A percentile compares a stretch with the other conserved stretches of the same genome.
These are phyloP conservation scores for Mikania micrantha DNA, from an alignment of 129 eudicot genomes.

Conservation along the genomic window DNA sequence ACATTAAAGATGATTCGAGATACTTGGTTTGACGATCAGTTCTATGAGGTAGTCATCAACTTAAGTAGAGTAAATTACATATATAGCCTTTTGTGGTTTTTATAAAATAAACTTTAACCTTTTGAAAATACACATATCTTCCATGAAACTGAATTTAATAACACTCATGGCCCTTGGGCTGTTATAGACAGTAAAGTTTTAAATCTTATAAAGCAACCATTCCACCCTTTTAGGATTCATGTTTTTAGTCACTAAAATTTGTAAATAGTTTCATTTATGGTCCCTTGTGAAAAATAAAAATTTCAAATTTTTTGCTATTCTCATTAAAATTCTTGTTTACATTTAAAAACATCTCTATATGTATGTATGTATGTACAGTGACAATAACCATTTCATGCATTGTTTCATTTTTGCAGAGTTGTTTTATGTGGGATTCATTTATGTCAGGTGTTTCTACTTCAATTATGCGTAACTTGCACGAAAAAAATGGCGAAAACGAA, in stretches of 20 bases:
- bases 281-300: neutral
- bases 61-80: neutral
- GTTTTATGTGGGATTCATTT: slow-evolving; percentile 88
- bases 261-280: neutral
- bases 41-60: slow-evolving; percentile 53
- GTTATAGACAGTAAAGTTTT: no score
- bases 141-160: neutral
- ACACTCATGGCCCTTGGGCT: neutral
- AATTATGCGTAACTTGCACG: slow-evolving; percentile 44
- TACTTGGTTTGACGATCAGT: slow-evolving; percentile 53
- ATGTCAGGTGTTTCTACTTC: slow-evolving; percentile 68
- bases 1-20: slow-evolving; percentile 61
- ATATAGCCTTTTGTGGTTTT: neutral
- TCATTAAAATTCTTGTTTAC: no score
- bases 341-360: no score
- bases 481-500: slow-evolving; percentile 46
- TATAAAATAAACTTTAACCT: neutral
- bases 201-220: neutral
- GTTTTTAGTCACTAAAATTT: neutral
- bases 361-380: no score
- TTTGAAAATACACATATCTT: neutral
- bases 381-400: neutral
- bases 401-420: slow-evolving; percentile 48
- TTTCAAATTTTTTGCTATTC: no score
- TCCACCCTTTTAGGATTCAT: neutral